phyloP scores from a whole-genome alignment of 768 basidiomycete genomes.

The Suillus variegatus region DNA sequence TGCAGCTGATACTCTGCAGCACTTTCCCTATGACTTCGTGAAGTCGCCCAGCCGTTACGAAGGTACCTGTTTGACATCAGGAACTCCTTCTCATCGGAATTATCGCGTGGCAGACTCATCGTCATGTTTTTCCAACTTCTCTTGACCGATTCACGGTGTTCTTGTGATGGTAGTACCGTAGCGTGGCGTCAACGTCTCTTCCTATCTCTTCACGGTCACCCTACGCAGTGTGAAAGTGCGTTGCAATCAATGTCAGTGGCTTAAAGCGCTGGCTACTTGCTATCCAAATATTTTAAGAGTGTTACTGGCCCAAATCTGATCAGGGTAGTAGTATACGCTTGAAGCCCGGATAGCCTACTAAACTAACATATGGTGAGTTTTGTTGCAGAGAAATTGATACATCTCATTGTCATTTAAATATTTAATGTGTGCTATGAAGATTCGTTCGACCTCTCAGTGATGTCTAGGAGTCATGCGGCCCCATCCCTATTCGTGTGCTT shows the following conservation, averaged over 20 bases:
- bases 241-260: background rate
- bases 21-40: slow-evolving; percentile 10
- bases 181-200: background rate
- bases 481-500: background rate
- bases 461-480: background rate
- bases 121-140: slow-evolving; percentile 3
- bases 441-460: background rate
- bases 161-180: slow-evolving; percentile 25
- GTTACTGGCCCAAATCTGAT: slow-evolving; percentile 17
- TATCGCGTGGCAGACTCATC: slow-evolving; percentile 28
- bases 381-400: background rate
- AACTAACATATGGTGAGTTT: slow-evolving; percentile 12
- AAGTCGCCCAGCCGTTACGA: slow-evolving; percentile 4
- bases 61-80: slow-evolving; percentile 10
- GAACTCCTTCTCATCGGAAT: slow-evolving; percentile 25
- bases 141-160: slow-evolving; percentile 19
- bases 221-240: background rate
- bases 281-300: background rate
- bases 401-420: background rate
- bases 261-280: background rate
- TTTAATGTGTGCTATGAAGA: slow-evolving; percentile 10
- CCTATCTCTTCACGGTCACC: background rate
- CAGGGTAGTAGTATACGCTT: slow-evolving; percentile 13
- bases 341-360: slow-evolving; percentile 21
- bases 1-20: slow-evolving; percentile 17